Conservation (phyloP, 306 rosid genomes). For the Cicer cuneatum region DNA sequence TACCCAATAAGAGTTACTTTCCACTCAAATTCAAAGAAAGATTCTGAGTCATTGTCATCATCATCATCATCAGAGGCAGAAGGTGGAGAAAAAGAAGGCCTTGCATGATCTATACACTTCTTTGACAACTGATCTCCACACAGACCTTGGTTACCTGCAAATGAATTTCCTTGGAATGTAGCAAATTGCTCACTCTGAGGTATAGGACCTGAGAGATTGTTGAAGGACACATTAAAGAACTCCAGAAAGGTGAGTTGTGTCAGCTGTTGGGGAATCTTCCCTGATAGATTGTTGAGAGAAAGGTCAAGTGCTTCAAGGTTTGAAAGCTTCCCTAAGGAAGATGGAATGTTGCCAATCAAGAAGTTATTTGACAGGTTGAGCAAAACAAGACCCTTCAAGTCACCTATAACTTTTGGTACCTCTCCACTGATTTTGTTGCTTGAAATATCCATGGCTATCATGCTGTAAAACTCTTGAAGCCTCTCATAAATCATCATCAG, state of each 20-base stretch:
- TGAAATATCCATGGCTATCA: slow-evolving; percentile 43
- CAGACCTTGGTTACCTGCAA: slow-evolving; percentile 39
- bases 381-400: slow-evolving; percentile 10
- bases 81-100: background rate
- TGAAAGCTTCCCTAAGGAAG: slow-evolving; percentile 41
- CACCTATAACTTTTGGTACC: slow-evolving; percentile 30
- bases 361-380: slow-evolving; percentile 44
- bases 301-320: slow-evolving; percentile 44
- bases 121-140: slow-evolving; percentile 40
- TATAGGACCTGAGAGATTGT: slow-evolving; percentile 39
- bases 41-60: slow-evolving; percentile 21
- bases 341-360: slow-evolving; percentile 40
- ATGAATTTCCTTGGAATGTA: slow-evolving; percentile 28
- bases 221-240: slow-evolving; percentile 39
- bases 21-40: slow-evolving; percentile 2
- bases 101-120: slow-evolving; percentile 2
- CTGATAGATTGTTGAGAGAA: slow-evolving; percentile 38
- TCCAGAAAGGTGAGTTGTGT: slow-evolving; percentile 37
- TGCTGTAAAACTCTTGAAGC: background rate
- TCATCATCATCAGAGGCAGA: slow-evolving; percentile 9
- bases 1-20: slow-evolving; percentile 34
- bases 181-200: slow-evolving; percentile 37
- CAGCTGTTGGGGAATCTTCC: slow-evolving; percentile 38
- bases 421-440: slow-evolving; percentile 43
- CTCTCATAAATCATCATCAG: background rate